phyloP scores from a whole-genome alignment of 495 filamentous ascomycete species.

The Oleoguttula mirabilis region DNA sequence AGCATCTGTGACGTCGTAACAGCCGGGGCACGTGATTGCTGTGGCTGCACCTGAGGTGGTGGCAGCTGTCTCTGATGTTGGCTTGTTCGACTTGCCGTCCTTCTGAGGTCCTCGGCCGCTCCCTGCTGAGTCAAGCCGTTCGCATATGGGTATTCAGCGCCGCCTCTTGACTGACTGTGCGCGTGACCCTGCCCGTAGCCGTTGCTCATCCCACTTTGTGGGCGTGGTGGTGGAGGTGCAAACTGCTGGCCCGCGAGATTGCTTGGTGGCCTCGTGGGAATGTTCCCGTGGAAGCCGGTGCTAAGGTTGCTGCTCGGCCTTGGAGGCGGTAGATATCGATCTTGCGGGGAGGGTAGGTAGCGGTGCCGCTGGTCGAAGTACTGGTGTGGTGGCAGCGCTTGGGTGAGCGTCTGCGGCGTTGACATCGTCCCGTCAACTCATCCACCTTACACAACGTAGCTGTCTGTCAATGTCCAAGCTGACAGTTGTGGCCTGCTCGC shows the following conservation, averaged over 20 bases:
- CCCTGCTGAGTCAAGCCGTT: conserved; percentile 3
- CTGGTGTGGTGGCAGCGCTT: conserved; percentile 17
- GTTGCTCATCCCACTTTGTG: conserved; percentile 19
- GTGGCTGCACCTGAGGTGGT: conserved; percentile 1
- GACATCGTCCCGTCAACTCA: conserved; percentile 13
- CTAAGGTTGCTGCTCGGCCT: conserved; percentile 17
- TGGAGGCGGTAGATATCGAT: conserved; percentile 18
- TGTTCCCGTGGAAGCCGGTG: conserved; percentile 12
- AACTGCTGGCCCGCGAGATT: conserved; percentile 7
- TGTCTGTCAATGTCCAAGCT: too few species aligned
- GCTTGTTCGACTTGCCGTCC: conserved; percentile 8
- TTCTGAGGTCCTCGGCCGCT: conserved; percentile 5
- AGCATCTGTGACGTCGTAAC: conserved; percentile 4
- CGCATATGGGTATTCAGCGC: conserved; percentile 9
- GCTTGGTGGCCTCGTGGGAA: conserved; percentile 16
- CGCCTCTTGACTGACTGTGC: conserved; percentile 14
- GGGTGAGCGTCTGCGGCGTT: conserved; percentile 17
- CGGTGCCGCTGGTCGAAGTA: conserved; percentile 15
- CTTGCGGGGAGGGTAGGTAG: conserved; percentile 17
- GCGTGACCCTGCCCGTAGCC: conserved; percentile 7
- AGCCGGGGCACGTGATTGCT: conserved; percentile 2
- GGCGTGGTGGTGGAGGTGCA: conserved; percentile 7
- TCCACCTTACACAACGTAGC: too few species aligned
- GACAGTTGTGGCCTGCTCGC: too few species aligned
- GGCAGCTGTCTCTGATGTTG: conserved; percentile 4